A percentile compares a stretch with the other conserved stretches of the same genome.
Evolutionary conservation across 2,329 filamentous ascomycete species (phyloP).

Genomic region (Lasiodiplodia citricola): DNA sequence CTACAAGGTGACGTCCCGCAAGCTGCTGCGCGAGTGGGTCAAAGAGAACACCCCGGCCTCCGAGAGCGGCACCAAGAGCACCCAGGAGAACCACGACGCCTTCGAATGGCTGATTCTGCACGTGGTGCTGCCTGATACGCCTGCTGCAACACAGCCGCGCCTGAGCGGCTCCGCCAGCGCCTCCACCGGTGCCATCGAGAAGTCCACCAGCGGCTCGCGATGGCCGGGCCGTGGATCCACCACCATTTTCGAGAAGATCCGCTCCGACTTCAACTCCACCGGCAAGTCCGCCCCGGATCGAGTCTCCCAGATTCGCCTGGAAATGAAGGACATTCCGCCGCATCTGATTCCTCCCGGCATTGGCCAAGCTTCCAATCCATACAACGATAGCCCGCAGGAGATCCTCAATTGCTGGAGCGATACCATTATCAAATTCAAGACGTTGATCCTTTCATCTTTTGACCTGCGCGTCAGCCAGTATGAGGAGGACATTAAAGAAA

Average conservation of each 20-base stretch:
- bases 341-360: slow-evolving; percentile 50
- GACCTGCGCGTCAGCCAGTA: slow-evolving; percentile 91
- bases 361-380: slow-evolving; percentile 48
- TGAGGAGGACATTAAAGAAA: slow-evolving; percentile 95
- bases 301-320: slow-evolving; percentile 82
- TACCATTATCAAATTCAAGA: slow-evolving; percentile 84
- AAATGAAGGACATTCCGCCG: slow-evolving; percentile 53
- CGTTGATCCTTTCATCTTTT: slow-evolving; percentile 84
- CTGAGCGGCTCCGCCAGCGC: slow-evolving; percentile 56
- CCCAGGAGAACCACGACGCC: slow-evolving; percentile 91
- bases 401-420: slow-evolving; percentile 83
- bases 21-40: slow-evolving; percentile 88
- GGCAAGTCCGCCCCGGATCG: slow-evolving; percentile 76
- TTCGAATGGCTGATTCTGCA: slow-evolving; percentile 96
- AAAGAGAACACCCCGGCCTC: slow-evolving; percentile 71
- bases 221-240: slow-evolving; percentile 79
- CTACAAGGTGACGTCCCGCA: slow-evolving; percentile 81
- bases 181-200: slow-evolving; percentile 66
- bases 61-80: slow-evolving; percentile 62
- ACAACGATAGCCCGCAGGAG: slow-evolving; percentile 76
- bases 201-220: slow-evolving; percentile 67
- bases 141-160: slow-evolving; percentile 78
- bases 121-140: slow-evolving; percentile 85
- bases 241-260: slow-evolving; percentile 86
- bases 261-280: slow-evolving; percentile 84